Evolutionary conservation across 306 rosid genomes (phyloP).

Genomic region (Lupinus albus): DNA sequence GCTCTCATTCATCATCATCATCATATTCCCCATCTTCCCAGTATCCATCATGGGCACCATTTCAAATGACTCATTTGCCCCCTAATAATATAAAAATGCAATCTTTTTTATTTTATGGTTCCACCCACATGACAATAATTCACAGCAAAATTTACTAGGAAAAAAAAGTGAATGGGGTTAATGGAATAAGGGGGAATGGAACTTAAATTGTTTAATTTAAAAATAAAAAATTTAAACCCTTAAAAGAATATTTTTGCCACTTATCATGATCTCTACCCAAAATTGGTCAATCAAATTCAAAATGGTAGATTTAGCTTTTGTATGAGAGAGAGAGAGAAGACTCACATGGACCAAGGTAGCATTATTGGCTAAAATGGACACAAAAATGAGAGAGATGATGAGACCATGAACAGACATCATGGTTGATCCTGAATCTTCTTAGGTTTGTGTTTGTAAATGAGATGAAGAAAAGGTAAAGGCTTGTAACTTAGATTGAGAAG

Average conservation of each 20-base stretch:
- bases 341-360: constrained; percentile 65
- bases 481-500: constrained; percentile 33
- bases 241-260: no score
- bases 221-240: no score
- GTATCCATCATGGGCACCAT: constrained; percentile 70
- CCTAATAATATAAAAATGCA: constrained; percentile 50
- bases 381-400: constrained; percentile 60
- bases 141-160: background rate
- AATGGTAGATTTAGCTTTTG: background rate
- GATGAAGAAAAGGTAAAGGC: constrained; percentile 18
- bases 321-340: constrained; percentile 11
- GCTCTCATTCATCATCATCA: constrained; percentile 75
- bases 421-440: constrained; percentile 44
- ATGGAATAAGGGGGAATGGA: no score
- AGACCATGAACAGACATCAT: constrained; percentile 63
- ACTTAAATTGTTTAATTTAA: no score
- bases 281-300: constrained; percentile 35
- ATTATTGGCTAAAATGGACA: constrained; percentile 56
- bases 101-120: constrained; percentile 43
- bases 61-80: constrained; percentile 68
- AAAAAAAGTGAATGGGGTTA: no score
- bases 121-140: constrained; percentile 43
- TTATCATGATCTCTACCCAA: no score
- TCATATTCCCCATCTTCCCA: constrained; percentile 62
- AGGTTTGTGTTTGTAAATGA: constrained; percentile 40